These are phyloP conservation scores for Tilletiaria anomala DNA, from an alignment of 1,284 basidiomycete genomes.

Conservation along the genomic window DNA sequence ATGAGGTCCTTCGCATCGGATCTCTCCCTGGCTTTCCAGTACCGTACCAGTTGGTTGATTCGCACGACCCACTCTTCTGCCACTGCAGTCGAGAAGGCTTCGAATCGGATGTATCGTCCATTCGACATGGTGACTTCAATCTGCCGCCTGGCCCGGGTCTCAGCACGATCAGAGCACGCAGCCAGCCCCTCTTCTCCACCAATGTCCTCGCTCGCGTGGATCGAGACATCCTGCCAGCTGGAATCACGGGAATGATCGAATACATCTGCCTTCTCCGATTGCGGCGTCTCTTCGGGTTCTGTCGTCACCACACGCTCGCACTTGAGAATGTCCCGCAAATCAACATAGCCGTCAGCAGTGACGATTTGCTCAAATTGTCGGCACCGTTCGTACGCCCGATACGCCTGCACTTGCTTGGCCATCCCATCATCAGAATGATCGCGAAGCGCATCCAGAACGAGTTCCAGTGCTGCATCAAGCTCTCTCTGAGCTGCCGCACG, in stretches of 20 bases:
- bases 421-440: constrained; percentile 17
- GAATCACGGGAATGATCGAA: too few relatives aligned
- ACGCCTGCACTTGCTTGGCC: constrained; percentile 19
- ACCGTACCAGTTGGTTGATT: constrained; percentile 53
- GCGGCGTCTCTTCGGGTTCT: too few relatives aligned
- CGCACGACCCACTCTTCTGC: constrained; percentile 65
- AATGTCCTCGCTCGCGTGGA: too few relatives aligned
- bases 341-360: constrained; percentile 52
- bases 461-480: too few relatives aligned
- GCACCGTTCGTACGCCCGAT: constrained; percentile 28
- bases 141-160: constrained; percentile 51
- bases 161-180: constrained; percentile 43
- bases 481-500: constrained; percentile 31
- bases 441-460: constrained; percentile 22
- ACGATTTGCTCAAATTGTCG: constrained; percentile 56
- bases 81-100: constrained; percentile 44
- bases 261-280: too few relatives aligned
- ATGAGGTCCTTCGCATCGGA: constrained; percentile 62
- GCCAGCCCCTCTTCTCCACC: constrained; percentile 54
- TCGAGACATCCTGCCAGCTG: too few relatives aligned
- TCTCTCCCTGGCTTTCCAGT: constrained; percentile 60
- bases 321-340: constrained; percentile 56
- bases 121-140: constrained; percentile 61
- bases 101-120: constrained; percentile 57
- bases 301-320: too few relatives aligned